These are phyloP conservation scores for Wickerhamiella vanderwaltii DNA, from an alignment of 805 yeast species.

Conservation along the genomic window DNA sequence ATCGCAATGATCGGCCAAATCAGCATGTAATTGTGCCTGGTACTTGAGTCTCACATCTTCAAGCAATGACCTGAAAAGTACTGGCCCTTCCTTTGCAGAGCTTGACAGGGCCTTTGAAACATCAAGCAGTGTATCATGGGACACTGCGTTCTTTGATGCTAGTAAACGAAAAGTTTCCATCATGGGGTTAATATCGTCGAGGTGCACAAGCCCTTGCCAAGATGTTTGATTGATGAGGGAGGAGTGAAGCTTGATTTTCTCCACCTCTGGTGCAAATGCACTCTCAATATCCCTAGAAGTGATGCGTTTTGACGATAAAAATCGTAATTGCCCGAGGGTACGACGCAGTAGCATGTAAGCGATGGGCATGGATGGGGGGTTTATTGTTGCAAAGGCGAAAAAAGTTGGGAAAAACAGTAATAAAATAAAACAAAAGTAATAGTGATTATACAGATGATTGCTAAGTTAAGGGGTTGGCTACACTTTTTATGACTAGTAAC, in stretches of 20 bases:
- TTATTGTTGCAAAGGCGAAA: too few relatives aligned
- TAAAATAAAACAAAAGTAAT: too few relatives aligned
- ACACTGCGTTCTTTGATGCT: conserved; percentile 5
- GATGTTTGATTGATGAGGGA: conserved; percentile 20
- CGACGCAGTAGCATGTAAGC: too few relatives aligned
- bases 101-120: conserved; percentile 16
- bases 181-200: conserved; percentile 20
- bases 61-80: conserved; percentile 15
- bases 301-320: too few relatives aligned
- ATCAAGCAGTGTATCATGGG: neutral
- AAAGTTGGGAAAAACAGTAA: too few relatives aligned
- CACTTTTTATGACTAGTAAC: neutral
- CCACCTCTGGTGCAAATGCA: neutral
- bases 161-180: conserved; percentile 14
- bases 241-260: conserved; percentile 13
- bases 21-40: conserved; percentile 4
- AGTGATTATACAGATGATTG: too few relatives aligned
- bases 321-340: too few relatives aligned
- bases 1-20: conserved; percentile 13
- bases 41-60: conserved; percentile 6
- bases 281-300: neutral
- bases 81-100: conserved; percentile 18
- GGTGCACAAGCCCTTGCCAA: conserved; percentile 13
- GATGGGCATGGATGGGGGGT: too few relatives aligned
- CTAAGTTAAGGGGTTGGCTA: too few relatives aligned